phyloP scores from a whole-genome alignment of 345 rosid genomes.

The Populus simonii region DNA sequence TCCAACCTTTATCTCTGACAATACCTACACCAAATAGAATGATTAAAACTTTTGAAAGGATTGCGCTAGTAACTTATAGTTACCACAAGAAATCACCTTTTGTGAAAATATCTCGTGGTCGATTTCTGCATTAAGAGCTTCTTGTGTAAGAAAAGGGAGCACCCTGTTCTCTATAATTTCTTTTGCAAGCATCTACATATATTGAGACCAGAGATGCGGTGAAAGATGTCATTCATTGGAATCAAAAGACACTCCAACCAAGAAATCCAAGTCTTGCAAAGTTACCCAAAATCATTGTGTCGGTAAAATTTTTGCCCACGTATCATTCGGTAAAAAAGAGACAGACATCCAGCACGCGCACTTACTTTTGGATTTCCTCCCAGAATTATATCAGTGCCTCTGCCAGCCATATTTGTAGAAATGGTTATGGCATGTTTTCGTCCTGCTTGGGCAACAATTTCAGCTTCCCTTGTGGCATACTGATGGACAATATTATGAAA shows the following conservation, averaged over 20 bases:
- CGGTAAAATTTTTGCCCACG: background rate
- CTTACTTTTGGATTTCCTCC: conserved; percentile 96
- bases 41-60: conserved; percentile 9
- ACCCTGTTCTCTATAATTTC: conserved; percentile 78
- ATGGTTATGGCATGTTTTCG: conserved; percentile 85
- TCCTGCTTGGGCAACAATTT: conserved; percentile 93
- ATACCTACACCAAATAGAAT: conserved; percentile 42
- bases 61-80: conserved; percentile 7
- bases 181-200: conserved; percentile 78
- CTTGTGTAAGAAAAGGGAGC: conserved; percentile 70
- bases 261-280: background rate
- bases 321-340: conserved; percentile 1
- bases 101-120: conserved; percentile 43
- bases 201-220: conserved; percentile 21
- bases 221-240: background rate
- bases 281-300: background rate
- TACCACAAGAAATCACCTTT: conserved; percentile 45
- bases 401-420: conserved; percentile 98
- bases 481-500: conserved; percentile 28
- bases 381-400: conserved; percentile 93
- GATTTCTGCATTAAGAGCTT: conserved; percentile 43
- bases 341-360: conserved; percentile 10
- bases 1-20: conserved; percentile 75
- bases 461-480: conserved; percentile 98
- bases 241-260: conserved; percentile 16